Evolutionary conservation across 768 basidiomycete species (phyloP).

Genomic region (button mushroom (Agaricus bisporus)): DNA sequence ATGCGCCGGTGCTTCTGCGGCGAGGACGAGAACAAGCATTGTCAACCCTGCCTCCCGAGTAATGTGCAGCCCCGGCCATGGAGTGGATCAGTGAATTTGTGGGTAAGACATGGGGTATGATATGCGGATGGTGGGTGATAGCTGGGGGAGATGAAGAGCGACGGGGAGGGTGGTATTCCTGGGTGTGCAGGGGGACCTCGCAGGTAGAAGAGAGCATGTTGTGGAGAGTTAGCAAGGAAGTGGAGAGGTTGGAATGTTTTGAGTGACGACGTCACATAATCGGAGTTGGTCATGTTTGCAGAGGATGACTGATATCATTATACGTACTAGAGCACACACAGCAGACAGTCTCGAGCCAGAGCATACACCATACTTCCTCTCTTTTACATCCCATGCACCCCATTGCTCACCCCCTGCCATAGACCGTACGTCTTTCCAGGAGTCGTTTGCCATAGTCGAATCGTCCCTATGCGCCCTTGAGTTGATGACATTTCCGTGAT

Average conservation of each 20-base stretch:
- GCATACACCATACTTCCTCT: slow-evolving; percentile 7
- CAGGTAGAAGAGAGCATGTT: not conserved
- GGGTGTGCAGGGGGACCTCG: not conserved
- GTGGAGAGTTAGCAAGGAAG: not conserved
- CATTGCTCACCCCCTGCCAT: slow-evolving; percentile 55
- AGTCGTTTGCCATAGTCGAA: slow-evolving; percentile 96
- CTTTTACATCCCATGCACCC: not conserved
- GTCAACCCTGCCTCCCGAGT: slow-evolving; percentile 45
- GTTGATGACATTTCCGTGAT: not conserved
- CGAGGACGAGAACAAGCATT: slow-evolving; percentile 26
- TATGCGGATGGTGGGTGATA: slow-evolving; percentile 38
- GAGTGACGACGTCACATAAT: not conserved
- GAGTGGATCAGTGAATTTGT: slow-evolving; percentile 49
- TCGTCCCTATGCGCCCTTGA: slow-evolving; percentile 56
- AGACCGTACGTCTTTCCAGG: slow-evolving; percentile 90
- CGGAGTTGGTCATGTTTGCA: slow-evolving; percentile 9
- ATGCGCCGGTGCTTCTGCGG: slow-evolving; percentile 24
- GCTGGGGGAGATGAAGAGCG: slow-evolving; percentile 35
- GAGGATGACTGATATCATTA: slow-evolving; percentile 14
- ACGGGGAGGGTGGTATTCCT: slow-evolving; percentile 11
- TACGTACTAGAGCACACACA: slow-evolving; percentile 10
- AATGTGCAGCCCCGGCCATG: slow-evolving; percentile 58
- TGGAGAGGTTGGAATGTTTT: slow-evolving; percentile 8
- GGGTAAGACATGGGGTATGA: slow-evolving; percentile 37
- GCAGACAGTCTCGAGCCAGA: not conserved